These are phyloP conservation scores for Penicillium occitanis DNA, from an alignment of 2,329 filamentous ascomycete genomes.

Conservation along the genomic window DNA sequence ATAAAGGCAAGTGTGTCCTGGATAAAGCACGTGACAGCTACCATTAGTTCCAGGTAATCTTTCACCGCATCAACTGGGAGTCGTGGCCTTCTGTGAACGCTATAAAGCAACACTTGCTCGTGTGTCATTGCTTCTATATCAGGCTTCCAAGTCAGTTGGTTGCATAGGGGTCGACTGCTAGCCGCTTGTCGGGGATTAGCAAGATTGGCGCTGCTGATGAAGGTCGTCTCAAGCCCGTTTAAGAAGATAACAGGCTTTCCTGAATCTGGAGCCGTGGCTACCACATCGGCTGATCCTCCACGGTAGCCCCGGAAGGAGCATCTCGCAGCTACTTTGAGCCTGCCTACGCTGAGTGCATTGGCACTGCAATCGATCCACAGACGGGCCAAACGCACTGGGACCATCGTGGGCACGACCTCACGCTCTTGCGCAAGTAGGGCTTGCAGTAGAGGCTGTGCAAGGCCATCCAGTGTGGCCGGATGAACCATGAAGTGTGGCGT, in stretches of 20 bases:
- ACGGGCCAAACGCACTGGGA: not conserved
- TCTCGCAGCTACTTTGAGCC: not conserved
- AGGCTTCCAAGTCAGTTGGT: not conserved
- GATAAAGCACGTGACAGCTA: not conserved
- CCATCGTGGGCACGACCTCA: not conserved
- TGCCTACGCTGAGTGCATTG: not conserved
- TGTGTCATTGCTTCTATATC: not conserved
- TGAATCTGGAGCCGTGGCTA: not conserved
- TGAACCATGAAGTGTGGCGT: not conserved
- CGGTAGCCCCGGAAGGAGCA: not conserved
- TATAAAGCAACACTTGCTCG: not conserved
- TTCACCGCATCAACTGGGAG: not conserved
- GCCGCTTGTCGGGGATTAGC: not conserved
- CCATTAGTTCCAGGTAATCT: not conserved
- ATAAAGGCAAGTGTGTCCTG: not conserved
- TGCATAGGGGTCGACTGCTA: not conserved
- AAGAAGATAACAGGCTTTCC: not conserved
- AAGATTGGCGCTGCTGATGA: not conserved
- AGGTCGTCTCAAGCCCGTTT: not conserved
- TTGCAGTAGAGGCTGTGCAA: not conserved
- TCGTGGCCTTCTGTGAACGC: too few relatives aligned
- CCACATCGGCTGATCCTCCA: not conserved
- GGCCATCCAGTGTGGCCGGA: not conserved
- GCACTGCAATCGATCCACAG: not conserved
- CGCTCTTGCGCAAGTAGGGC: not conserved